Evolutionary conservation across 495 filamentous ascomycete genomes (phyloP), one percentile per base, ranked within the genome.

Genomic region (Aspergillus taichungensis): DNA sequence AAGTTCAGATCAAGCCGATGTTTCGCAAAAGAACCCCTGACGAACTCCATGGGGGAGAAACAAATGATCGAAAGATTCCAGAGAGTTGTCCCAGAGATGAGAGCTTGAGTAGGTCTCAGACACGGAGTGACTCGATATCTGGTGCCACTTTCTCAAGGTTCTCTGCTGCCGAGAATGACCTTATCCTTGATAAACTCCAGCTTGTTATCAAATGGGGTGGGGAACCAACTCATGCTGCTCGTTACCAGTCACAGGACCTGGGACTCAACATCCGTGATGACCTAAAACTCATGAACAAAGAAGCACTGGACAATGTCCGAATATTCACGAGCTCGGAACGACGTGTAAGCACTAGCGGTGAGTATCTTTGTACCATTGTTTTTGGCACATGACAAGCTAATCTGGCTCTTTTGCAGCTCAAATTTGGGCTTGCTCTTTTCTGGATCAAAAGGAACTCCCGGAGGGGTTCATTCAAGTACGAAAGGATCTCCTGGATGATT

Each of bases 161-260:
- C 47, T 89, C 89, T 11, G 89, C 89, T 2, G 86, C 77, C 18
- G 90, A 95, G 52, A 86, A 94, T 54, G 89, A 86, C 57, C 76
- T 95, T 6, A 79, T 89, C 28, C 73, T 98, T 8, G 94, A 97
- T 57, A 98, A 98, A 62, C 71, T 98, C 32, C 92, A 98, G 60
- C 77, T 98, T 42, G 92, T 98, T 37, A 92, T 98, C 60, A 98
- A 98, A 57, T 98, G 92, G 94, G 94, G 92, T 50, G 92, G 92
- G 13, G 92, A 98, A 63, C 92, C 94, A 30, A 98, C 92, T 1
- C 94, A 98, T 66, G 94, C 91, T 11, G 94, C 92, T 12, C 80
- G 94, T 33, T 97, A 98, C 55, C 92, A 98, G 63, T 77, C 89
- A 0, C 89, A 95, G 56, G 94, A 98, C 51, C 74, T 96, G 6